A percentile compares a stretch with the other conserved stretches of the same genome.
phyloP scores from a whole-genome alignment of 2,329 filamentous ascomycete species.

The Aspergillus ochraceoroseus region DNA sequence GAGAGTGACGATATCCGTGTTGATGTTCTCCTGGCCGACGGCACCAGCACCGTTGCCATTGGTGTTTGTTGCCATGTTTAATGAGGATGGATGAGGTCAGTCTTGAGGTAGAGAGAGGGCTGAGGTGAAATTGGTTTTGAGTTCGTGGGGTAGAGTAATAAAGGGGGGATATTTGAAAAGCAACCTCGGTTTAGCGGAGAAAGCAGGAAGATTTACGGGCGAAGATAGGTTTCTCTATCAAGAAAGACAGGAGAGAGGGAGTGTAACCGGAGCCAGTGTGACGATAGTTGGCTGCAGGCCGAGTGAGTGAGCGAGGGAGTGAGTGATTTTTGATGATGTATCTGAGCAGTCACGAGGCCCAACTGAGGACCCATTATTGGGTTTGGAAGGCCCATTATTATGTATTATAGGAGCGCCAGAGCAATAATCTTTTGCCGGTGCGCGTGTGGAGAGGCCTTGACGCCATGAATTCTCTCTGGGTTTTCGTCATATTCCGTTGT shows the following conservation, averaged over 20 bases:
- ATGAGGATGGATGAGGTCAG: conserved; percentile 7
- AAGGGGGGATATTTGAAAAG: conserved; percentile 4
- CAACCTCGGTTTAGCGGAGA: conserved; percentile 33
- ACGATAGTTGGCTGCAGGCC: conserved; percentile 7
- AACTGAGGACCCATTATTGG: too few relatives aligned
- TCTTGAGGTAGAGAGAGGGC: not conserved
- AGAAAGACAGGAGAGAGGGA: conserved; percentile 1
- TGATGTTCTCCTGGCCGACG: conserved; percentile 69
- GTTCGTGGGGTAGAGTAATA: conserved; percentile 6
- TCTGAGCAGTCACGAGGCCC: too few relatives aligned
- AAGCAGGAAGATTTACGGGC: conserved; percentile 22
- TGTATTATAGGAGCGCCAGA: too few relatives aligned
- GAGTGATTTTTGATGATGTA: conserved; percentile 8
- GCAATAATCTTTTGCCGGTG: conserved; percentile 21
- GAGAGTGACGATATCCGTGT: conserved; percentile 92
- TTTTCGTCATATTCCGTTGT: conserved; percentile 17
- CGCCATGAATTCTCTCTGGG: conserved; percentile 16
- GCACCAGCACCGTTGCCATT: conserved; percentile 48
- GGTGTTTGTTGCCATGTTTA: conserved; percentile 38
- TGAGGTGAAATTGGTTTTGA: not conserved
- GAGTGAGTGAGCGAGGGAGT: conserved; percentile 7
- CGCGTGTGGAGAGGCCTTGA: conserved; percentile 14
- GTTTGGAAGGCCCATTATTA: too few relatives aligned
- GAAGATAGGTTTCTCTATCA: conserved; percentile 5
- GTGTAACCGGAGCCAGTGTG: conserved; percentile 2